Evolutionary conservation across 345 rosid species (phyloP), one percentile per base, ranked within the genome.

Genomic region (Lepidium africanum): DNA sequence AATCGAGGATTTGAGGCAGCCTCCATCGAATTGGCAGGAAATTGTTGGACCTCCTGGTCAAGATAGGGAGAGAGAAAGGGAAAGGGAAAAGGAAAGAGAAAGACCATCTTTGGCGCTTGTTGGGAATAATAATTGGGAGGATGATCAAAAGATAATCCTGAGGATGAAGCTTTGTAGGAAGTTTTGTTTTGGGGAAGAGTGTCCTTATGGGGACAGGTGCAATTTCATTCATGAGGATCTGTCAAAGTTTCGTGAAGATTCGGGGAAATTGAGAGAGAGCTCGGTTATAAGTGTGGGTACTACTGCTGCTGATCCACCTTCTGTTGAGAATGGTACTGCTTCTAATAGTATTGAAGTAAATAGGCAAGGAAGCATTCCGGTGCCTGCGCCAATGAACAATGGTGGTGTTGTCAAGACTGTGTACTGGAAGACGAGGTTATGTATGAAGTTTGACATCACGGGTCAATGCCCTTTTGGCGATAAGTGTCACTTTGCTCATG

Each of bases 161-260:
- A 84, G 84, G 85, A 85, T 89, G 99, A 94, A 91, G 81, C 84
- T 91, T n/a, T 94, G 96, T 69, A 91, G 89, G 87, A 94, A 87
- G 81, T 94, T 89, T 70, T 89, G 87, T 63, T 86, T 81, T 21
- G 96, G 97, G 0, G 97, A 89, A 77, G 96, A 89, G 70, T 91
- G 97, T 52, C 99, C 99, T 49, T 94, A 91, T 75, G 97, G 97
- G 2, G 93, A 91, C 16, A 86, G 87, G 67, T 94, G 99, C 68
- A 94, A 87, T 78, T 94, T 94, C 77, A 88, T 91, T 73, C 99
- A 94, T 11, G 96, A 94, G 78, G 91, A 78, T 42, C 85, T 96
- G 0, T 67, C 96, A 0, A 94, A 87, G 79, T 87, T 83, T 67
- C 89, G 91, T 80, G 95, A 91, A 79, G 97, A 86, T 59, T 53